These are phyloP conservation scores for Geranomyces variabilis DNA, from an alignment of 192 early-diverging fungal species.

Conservation along the genomic window DNA sequence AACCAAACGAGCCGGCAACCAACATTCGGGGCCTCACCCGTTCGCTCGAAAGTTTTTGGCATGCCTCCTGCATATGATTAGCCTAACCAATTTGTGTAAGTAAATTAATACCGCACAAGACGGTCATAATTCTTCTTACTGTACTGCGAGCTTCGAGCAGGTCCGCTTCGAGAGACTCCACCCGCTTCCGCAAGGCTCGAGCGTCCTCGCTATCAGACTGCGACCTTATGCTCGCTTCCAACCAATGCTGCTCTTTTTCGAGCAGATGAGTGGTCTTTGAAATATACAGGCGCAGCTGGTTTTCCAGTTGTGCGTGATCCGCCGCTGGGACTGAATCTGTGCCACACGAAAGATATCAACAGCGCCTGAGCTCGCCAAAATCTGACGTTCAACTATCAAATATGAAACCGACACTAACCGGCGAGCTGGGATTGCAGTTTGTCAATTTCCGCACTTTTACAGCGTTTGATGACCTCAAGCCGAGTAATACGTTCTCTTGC, in stretches of 20 bases:
- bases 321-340: constrained; percentile 43
- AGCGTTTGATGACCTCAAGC: constrained; percentile 31
- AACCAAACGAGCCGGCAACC: not conserved
- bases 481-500: constrained; percentile 41
- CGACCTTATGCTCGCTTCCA: constrained; percentile 18
- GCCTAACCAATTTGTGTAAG: not conserved
- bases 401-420: too few species aligned
- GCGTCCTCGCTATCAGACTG: constrained; percentile 21
- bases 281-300: constrained; percentile 38
- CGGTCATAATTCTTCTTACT: too few species aligned
- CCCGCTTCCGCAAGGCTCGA: not conserved
- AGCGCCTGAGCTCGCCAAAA: not conserved
- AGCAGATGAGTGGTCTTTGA: constrained; percentile 44
- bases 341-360: not conserved
- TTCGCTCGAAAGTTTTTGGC: not conserved
- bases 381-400: too few species aligned
- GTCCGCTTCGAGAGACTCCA: constrained; percentile 23
- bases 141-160: constrained; percentile 17
- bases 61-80: not conserved
- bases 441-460: constrained; percentile 11
- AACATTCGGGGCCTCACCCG: not conserved
- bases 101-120: too few species aligned
- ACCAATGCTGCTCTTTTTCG: constrained; percentile 45
- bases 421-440: constrained; percentile 5
- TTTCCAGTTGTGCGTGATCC: constrained; percentile 34